Conservation (phyloP, 2,329 filamentous ascomycete species). For the Colletotrichum tropicicola region DNA sequence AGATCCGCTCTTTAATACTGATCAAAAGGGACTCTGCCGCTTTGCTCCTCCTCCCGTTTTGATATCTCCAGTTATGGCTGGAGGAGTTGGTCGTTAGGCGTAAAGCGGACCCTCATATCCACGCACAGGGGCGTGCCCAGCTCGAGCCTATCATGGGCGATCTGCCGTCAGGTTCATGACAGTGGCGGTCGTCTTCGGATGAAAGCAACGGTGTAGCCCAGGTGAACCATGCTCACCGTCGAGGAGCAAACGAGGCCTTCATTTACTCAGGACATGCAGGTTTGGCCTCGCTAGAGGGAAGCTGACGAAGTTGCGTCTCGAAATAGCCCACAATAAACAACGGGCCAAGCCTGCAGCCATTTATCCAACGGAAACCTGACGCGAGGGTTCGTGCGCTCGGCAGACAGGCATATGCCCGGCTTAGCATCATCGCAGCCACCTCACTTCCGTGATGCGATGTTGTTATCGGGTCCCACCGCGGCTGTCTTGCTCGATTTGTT, state of each 20-base stretch:
- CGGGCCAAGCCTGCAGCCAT: constrained; percentile 8
- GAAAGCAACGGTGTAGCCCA: not conserved
- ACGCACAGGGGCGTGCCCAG: constrained; percentile 9
- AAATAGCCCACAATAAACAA: constrained; percentile 23
- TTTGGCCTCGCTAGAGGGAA: not conserved
- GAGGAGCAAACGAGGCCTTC: constrained; percentile 4
- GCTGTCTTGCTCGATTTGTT: constrained; percentile 1
- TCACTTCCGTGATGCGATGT: not conserved
- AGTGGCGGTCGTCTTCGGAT: not conserved
- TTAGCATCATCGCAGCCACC: not conserved
- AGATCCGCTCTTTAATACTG: constrained; percentile 29
- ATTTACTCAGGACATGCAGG: constrained; percentile 25
- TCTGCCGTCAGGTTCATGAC: constrained; percentile 11
- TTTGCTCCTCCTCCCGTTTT: not conserved
- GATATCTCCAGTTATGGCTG: constrained; percentile 16
- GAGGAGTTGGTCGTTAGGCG: constrained; percentile 9
- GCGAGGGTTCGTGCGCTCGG: constrained; percentile 16
- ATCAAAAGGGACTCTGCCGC: not conserved
- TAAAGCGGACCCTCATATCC: constrained; percentile 25
- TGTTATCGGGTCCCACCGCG: not conserved
- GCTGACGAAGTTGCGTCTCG: constrained; percentile 21
- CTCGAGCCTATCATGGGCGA: constrained; percentile 1
- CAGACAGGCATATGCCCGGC: constrained; percentile 10
- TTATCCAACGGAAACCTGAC: constrained; percentile 13
- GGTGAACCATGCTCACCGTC: constrained; percentile 18